Percentiles rank a stretch among this genome's conserved stretches.
Evolutionary conservation across 345 rosid species (phyloP).

Genomic region (Turritis glabra): DNA sequence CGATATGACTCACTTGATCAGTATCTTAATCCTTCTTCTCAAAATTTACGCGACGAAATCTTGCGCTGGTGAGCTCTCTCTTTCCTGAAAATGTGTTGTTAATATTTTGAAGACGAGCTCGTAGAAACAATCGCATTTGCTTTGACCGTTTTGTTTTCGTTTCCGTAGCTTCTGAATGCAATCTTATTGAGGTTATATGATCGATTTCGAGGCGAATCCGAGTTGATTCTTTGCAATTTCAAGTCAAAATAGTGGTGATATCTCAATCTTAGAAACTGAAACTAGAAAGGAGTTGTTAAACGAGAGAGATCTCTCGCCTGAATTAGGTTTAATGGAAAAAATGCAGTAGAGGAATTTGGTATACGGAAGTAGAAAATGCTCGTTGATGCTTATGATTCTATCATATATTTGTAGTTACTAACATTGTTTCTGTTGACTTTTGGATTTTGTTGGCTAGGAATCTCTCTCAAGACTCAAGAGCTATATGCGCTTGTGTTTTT

Average conservation of each 20-base stretch:
- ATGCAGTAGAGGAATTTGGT: not conserved
- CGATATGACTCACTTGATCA: conserved; percentile 91
- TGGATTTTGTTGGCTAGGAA: conserved; percentile 48
- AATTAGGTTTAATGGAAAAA: not conserved
- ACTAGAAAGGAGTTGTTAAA: not conserved
- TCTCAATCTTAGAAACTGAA: conserved; percentile 6
- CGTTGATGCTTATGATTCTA: not conserved
- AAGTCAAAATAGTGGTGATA: conserved; percentile 19
- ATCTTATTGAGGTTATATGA: not conserved
- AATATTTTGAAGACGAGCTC: conserved; percentile 25
- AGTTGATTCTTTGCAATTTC: not conserved
- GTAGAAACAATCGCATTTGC: conserved; percentile 32
- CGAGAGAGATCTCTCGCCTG: not conserved
- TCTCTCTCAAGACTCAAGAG: conserved; percentile 95
- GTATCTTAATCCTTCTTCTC: conserved; percentile 88
- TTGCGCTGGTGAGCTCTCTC: conserved; percentile 62
- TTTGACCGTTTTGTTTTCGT: conserved; percentile 1
- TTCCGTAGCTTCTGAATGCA: conserved; percentile 16
- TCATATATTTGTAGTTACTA: not conserved
- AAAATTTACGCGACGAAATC: conserved; percentile 96
- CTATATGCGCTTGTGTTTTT: conserved; percentile 82
- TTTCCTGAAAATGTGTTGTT: conserved; percentile 6
- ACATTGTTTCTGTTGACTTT: conserved; percentile 12
- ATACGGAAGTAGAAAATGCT: conserved; percentile 8
- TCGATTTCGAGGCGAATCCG: conserved; percentile 11